Percentiles rank a stretch among this genome's conserved stretches.
Evolutionary conservation across 495 filamentous ascomycete species (phyloP).

Genomic region (Penicillium odoratum): DNA sequence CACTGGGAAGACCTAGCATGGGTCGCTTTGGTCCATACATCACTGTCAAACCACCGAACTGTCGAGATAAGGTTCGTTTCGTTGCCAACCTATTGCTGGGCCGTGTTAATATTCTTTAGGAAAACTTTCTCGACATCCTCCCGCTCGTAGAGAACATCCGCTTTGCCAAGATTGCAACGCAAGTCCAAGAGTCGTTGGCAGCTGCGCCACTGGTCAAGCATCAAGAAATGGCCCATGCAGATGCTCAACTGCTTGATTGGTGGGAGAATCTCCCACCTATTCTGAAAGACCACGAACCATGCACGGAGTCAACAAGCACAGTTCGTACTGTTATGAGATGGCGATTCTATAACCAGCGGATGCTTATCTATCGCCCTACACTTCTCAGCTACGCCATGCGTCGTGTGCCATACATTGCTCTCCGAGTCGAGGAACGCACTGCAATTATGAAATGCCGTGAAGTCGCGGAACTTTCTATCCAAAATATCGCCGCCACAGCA

Average conservation of each 20-base stretch:
- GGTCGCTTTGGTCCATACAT: slow-evolving; percentile 72
- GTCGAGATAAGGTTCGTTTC: slow-evolving; percentile 47
- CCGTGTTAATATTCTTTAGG: slow-evolving; percentile 40
- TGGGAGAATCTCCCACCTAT: slow-evolving; percentile 69
- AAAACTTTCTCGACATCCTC: slow-evolving; percentile 58
- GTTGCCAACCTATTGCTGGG: neutral
- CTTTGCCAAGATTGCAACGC: slow-evolving; percentile 76
- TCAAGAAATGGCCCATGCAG: slow-evolving; percentile 64
- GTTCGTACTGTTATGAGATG: slow-evolving; percentile 78
- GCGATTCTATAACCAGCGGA: slow-evolving; percentile 76
- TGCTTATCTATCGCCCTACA: slow-evolving; percentile 75
- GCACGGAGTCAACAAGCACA: slow-evolving; percentile 67
- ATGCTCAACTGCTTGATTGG: slow-evolving; percentile 69
- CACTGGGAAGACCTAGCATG: slow-evolving; percentile 74
- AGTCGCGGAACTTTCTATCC: slow-evolving; percentile 68
- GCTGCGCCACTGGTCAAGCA: slow-evolving; percentile 64
- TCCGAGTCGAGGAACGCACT: slow-evolving; percentile 63
- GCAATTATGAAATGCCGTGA: slow-evolving; percentile 68
- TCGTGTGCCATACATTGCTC: slow-evolving; percentile 56
- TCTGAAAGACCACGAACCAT: slow-evolving; percentile 66
- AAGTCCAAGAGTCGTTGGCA: slow-evolving; percentile 74
- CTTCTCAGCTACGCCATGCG: slow-evolving; percentile 71
- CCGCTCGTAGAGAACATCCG: slow-evolving; percentile 75
- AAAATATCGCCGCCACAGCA: slow-evolving; percentile 67
- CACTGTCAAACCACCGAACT: slow-evolving; percentile 67